Conservation (phyloP, 2,329 filamentous ascomycete species). For the Botrytis squamosa region DNA sequence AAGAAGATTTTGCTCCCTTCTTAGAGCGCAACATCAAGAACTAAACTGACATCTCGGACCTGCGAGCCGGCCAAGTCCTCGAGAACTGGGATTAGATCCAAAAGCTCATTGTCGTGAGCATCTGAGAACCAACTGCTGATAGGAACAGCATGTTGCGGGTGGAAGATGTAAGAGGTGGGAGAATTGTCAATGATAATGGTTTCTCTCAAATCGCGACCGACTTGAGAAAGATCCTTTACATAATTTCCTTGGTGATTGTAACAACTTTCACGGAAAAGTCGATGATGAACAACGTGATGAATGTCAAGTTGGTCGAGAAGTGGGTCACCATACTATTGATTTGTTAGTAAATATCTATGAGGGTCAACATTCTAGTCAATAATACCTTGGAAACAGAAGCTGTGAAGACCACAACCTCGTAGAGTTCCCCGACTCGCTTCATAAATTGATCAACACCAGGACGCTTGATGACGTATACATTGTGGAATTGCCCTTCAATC, state of each 20-base stretch:
- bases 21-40: conserved; percentile 85
- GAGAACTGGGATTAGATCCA: conserved; percentile 96
- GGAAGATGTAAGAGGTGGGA: conserved; percentile 98
- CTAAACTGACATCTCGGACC: conserved; percentile 93
- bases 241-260: conserved; percentile 99
- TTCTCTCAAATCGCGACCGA: conserved; percentile 91
- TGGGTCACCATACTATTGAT: conserved; percentile 82
- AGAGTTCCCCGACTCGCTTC: conserved; percentile 96
- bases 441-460: conserved; percentile 99
- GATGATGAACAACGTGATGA: conserved; percentile 92
- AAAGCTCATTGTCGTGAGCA: conserved; percentile 96
- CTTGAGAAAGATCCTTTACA: conserved; percentile 97
- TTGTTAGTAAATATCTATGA: conserved; percentile 22
- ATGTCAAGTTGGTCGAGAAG: conserved; percentile 96
- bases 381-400: conserved; percentile 94
- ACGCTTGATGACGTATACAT: conserved; percentile 98
- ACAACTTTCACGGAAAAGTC: conserved; percentile 95
- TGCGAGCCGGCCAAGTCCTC: conserved; percentile 89
- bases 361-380: conserved; percentile 8
- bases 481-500: conserved; percentile 98
- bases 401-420: conserved; percentile 98
- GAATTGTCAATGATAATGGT: conserved; percentile 99
- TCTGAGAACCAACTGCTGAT: conserved; percentile 99
- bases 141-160: conserved; percentile 95
- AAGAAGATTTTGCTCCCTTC: conserved; percentile 38